phyloP scores from a whole-genome alignment of 352 stramenopile species.

The Pythium angustatum region DNA sequence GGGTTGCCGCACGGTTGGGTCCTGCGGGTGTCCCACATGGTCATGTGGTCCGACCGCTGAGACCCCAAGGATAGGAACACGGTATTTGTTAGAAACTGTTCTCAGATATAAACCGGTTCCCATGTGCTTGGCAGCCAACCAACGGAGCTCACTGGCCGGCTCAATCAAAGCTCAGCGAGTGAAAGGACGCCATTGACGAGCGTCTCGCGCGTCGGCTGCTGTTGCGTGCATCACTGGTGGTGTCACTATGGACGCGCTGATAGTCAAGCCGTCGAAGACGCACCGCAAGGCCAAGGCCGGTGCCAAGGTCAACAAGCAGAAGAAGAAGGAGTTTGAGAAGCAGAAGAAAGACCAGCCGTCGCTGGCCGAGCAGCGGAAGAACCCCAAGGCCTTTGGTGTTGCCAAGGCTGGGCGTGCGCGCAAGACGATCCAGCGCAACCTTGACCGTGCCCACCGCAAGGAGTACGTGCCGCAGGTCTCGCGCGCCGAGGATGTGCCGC shows the following conservation, averaged over 20 bases:
- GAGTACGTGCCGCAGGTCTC: constrained; percentile 94
- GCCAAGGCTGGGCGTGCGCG: constrained; percentile 95
- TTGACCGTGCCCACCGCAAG: constrained; percentile 97
- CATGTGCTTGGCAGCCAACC: constrained; percentile 30
- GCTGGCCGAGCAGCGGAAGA: constrained; percentile 93
- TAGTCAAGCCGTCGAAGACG: constrained; percentile 50
- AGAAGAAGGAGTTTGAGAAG: constrained; percentile 90
- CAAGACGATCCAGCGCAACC: constrained; percentile 97
- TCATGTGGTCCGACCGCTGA: constrained; percentile 11
- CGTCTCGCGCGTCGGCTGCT: neutral
- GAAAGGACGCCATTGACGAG: constrained; percentile 30
- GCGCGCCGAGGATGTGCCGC: constrained; percentile 83
- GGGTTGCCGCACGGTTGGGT: no score
- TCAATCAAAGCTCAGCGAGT: no score
- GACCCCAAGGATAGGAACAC: no score
- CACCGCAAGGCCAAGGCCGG: constrained; percentile 85
- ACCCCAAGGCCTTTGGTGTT: constrained; percentile 96
- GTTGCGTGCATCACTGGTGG: neutral
- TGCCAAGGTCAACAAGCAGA: constrained; percentile 96
- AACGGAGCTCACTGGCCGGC: constrained; percentile 7
- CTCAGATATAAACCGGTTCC: constrained; percentile 13
- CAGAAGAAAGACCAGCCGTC: constrained; percentile 80
- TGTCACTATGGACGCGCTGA: constrained; percentile 40
- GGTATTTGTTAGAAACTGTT: neutral
- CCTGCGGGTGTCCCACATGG: constrained; percentile 11